Base-by-base conservation (phyloP, 1,284 basidiomycete genomes). In the Trametes pubescens region DNA sequence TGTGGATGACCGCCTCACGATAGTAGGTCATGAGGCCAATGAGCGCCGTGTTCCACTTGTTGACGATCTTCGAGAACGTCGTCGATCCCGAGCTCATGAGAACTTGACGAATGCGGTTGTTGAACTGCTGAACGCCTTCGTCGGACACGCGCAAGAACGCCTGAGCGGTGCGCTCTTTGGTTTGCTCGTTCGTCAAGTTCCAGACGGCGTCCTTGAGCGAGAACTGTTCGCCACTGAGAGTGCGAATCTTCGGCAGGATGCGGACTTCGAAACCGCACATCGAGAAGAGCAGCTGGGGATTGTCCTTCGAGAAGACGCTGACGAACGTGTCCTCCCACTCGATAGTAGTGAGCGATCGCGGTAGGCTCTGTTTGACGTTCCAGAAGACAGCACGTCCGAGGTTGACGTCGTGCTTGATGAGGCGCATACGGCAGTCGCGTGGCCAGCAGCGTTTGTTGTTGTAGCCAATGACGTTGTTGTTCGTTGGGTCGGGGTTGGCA, bases 401-500 rank as follows among this genome's bases (percentile, higher is more conserved):
- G 78, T 99, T 99, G 79, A 99, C 98, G 75, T 99, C 98, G 79
- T 99, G 97, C 82, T 99, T 99, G 84, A 98, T 98, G 62, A 99
- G 86, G 38, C 98, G 86, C 98, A 99, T 99, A 64, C 98, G 92
- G 76, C 96, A 99, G 77, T 99, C 98, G 67, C 96, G 87, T 26
- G 98, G 98, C 98, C 98, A 99, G 82, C 98, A 99, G 62, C 95
- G 92, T 78, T 97, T 97, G 82, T 98, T 99, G 83, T 99, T 99
- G 81, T 99, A 99, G 2, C 97, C 97, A 69, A 99, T 97, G 68
- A 99, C 92, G 72, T 99, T 99, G 80, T 97, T 96, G 81, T 99
- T 99, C 59, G 96, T 99, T 11, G 97, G 97, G 79, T 99, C 96
- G 13, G 96, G 97, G 75, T 99, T 96, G 26, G 96, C 96, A 63